Conservation (phyloP, 192 early-diverging fungal species). For the Coemansia sp. region DNA sequence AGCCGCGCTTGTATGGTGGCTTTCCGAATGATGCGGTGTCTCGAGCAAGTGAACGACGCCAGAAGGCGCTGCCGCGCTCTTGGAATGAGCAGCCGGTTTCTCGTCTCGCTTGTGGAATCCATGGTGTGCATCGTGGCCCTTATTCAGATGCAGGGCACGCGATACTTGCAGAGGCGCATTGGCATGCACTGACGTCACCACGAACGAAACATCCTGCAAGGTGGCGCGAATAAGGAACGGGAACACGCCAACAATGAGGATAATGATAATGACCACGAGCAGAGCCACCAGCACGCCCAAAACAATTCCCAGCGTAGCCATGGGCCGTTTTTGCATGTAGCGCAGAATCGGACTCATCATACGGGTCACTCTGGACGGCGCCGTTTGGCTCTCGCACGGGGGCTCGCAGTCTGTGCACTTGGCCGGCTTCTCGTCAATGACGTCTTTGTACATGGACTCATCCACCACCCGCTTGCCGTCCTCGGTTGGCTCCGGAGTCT, state of each 20-base stretch:
- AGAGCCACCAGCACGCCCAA: constrained; percentile 25
- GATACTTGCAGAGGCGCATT: constrained; percentile 26
- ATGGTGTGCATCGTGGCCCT: neutral
- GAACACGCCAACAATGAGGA: constrained; percentile 36
- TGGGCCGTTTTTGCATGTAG: constrained; percentile 38
- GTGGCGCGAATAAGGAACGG: constrained; percentile 42
- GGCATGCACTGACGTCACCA: constrained; percentile 30
- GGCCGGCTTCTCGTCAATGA: neutral
- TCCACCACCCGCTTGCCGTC: constrained; percentile 1
- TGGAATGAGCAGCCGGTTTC: neutral
- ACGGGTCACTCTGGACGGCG: neutral
- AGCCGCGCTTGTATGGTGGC: neutral
- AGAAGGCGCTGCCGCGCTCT: neutral
- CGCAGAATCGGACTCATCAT: constrained; percentile 21
- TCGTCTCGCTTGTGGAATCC: neutral
- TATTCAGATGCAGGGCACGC: constrained; percentile 10
- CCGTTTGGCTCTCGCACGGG: neutral
- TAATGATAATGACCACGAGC: constrained; percentile 33
- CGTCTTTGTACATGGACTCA: neutral
- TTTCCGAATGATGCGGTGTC: neutral
- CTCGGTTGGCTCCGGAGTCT: neutral
- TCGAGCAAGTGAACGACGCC: neutral
- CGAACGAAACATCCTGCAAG: constrained; percentile 39
- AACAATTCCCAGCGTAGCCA: constrained; percentile 31
- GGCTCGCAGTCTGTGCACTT: constrained; percentile 7